Evolutionary conservation across 139 green algal genomes (phyloP), one percentile per base, ranked within the genome.

Genomic region (Micromonas pusilla): DNA sequence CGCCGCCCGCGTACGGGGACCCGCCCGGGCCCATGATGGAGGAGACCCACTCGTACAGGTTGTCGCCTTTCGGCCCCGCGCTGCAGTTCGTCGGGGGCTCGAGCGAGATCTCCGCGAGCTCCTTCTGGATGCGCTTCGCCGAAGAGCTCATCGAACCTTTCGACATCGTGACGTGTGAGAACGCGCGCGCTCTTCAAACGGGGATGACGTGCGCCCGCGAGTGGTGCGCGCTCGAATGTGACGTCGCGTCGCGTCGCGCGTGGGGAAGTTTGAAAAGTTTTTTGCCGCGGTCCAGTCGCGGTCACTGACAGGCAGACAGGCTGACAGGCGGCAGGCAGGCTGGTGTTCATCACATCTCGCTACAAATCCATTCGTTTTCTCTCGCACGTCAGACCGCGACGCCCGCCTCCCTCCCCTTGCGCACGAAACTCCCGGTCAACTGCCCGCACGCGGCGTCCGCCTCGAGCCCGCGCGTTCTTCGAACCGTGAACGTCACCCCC

Each of bases 61-160:
- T 97, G 85, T 98, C 94, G n/a, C 91, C 93, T 62, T 98, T 98
- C 0, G 94, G 94, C 0, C 94, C 94, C 26, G 94, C 94, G 16
- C 89, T 95, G 83, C 92, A 97, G 71, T 96, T 96, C 76, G 84
- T 87, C 23, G 92, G 93, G 53, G 93, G 94, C 80, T 98, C 93
- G 1, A 97, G 79, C 68, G 80, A 89, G 36, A 98, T 97, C 66
- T 98, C 94, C 4, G 92, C 92, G 13, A 98, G 83, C 85, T 98
- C 93, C 81, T 96, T 96, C 60, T 96, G 91, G 23, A 96, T 96
- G 4, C 91, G 85, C 77, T 83, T 88, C 2, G 84, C 83, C 3
- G 77, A n/a, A 1, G 67, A 74, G 28, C 67, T 70, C 63, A 70
- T 70, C 9, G 45, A 57, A 70, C 28, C 28, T 25, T 70, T 70